phyloP scores from a whole-genome alignment of 2,329 filamentous ascomycete species.

The Penicillium sp. region DNA sequence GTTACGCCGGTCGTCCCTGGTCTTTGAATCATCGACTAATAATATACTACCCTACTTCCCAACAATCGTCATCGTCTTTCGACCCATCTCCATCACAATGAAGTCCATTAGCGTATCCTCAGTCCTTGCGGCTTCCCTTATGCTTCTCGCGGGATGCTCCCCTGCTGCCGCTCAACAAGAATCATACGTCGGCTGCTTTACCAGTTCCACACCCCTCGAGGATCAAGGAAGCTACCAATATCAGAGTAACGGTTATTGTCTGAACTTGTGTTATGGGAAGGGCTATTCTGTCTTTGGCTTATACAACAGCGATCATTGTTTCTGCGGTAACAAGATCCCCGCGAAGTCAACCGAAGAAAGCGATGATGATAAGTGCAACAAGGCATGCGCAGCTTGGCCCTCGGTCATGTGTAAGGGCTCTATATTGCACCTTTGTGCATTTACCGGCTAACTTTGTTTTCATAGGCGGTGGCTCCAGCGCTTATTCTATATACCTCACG shows the following conservation, averaged over 20 bases:
- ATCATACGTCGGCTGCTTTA: constrained; percentile 57
- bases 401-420: constrained; percentile 66
- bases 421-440: not conserved
- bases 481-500: constrained; percentile 59
- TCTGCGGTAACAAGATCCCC: constrained; percentile 74
- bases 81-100: constrained; percentile 25
- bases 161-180: constrained; percentile 27
- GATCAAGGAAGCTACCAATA: constrained; percentile 56
- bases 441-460: constrained; percentile 28
- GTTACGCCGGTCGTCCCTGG: constrained; percentile 47
- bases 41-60: constrained; percentile 20
- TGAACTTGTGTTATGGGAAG: constrained; percentile 53
- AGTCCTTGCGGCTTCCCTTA: constrained; percentile 30
- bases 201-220: constrained; percentile 50
- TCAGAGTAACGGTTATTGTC: constrained; percentile 62
- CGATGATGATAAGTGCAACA: constrained; percentile 65
- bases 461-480: constrained; percentile 62
- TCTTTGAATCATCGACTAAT: constrained; percentile 26
- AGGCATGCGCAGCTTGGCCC: constrained; percentile 67
- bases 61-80: constrained; percentile 8
- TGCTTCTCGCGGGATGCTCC: constrained; percentile 32
- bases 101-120: constrained; percentile 35
- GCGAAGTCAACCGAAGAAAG: constrained; percentile 58
- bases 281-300: constrained; percentile 66
- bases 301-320: constrained; percentile 67